Conservation (phyloP, 768 basidiomycete species). For the Calocera cornea region DNA sequence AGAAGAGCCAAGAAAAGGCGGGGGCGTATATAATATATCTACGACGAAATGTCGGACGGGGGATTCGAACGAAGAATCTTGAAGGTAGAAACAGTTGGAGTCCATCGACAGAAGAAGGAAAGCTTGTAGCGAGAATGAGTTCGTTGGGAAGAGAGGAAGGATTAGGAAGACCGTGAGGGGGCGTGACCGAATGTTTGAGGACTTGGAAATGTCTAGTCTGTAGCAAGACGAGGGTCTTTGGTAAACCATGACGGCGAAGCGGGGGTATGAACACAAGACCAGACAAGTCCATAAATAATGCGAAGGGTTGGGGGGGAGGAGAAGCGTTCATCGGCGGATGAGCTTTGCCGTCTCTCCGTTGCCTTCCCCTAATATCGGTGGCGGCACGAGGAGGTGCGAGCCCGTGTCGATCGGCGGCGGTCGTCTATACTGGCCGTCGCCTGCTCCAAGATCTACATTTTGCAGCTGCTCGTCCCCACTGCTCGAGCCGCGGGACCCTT, state of each 20-base stretch:
- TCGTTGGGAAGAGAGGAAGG: background rate
- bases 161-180: slow-evolving; percentile 5
- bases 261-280: slow-evolving; percentile 4
- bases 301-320: background rate
- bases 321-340: background rate
- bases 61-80: background rate
- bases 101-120: background rate
- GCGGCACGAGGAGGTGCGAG: slow-evolving; percentile 3
- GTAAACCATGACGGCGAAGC: background rate
- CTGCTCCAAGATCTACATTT: background rate
- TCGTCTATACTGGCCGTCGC: background rate
- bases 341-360: background rate
- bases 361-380: background rate
- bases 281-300: slow-evolving; percentile 5
- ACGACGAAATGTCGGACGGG: background rate
- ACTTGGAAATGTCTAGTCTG: slow-evolving; percentile 3
- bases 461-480: background rate
- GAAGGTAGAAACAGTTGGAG: background rate
- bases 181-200: background rate
- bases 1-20: slow-evolving; percentile 4
- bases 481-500: background rate
- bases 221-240: slow-evolving; percentile 3
- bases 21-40: slow-evolving; percentile 6
- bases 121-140: background rate
- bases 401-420: slow-evolving; percentile 4